phyloP scores from a whole-genome alignment of 2,329 filamentous ascomycete genomes.

The Periconia sp. region DNA sequence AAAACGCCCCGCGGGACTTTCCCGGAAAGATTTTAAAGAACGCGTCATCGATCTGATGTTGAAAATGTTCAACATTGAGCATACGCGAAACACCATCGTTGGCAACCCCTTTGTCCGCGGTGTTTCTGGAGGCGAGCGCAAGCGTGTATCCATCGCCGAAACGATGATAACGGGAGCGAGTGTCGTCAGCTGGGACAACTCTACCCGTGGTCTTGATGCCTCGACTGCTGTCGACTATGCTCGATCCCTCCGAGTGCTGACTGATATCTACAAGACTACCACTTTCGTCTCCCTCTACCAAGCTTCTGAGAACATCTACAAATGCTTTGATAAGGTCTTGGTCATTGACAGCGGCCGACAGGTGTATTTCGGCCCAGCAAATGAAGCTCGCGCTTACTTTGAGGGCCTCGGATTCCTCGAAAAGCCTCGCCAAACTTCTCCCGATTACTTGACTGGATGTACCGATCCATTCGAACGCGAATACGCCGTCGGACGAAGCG shows the following conservation, averaged over 20 bases:
- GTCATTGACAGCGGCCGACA: conserved; percentile 76
- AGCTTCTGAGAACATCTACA: conserved; percentile 79
- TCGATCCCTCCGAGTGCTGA: conserved; percentile 60
- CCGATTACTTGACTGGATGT: conserved; percentile 79
- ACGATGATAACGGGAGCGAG: conserved; percentile 75
- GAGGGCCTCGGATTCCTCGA: conserved; percentile 74
- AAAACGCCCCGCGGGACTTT: conserved; percentile 74
- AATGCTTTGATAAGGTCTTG: conserved; percentile 80
- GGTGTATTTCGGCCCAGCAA: conserved; percentile 72
- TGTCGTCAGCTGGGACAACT: conserved; percentile 65
- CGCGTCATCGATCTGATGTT: conserved; percentile 73
- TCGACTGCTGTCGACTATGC: conserved; percentile 54
- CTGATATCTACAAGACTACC: conserved; percentile 79
- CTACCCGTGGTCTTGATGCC: conserved; percentile 51
- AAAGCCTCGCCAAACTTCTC: conserved; percentile 75
- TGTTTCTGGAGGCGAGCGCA: conserved; percentile 76
- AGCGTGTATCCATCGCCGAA: conserved; percentile 80
- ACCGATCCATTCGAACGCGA: conserved; percentile 83
- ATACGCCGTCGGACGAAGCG: conserved; percentile 68
- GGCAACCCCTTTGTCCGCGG: conserved; percentile 81
- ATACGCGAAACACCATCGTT: conserved; percentile 81
- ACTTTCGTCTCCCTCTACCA: conserved; percentile 88
- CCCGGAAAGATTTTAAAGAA: conserved; percentile 73
- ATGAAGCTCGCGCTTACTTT: conserved; percentile 72
- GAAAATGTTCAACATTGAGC: conserved; percentile 93